Conservation (phyloP, 2,329 filamentous ascomycete genomes). For the Epichloe brachyelytri region DNA sequence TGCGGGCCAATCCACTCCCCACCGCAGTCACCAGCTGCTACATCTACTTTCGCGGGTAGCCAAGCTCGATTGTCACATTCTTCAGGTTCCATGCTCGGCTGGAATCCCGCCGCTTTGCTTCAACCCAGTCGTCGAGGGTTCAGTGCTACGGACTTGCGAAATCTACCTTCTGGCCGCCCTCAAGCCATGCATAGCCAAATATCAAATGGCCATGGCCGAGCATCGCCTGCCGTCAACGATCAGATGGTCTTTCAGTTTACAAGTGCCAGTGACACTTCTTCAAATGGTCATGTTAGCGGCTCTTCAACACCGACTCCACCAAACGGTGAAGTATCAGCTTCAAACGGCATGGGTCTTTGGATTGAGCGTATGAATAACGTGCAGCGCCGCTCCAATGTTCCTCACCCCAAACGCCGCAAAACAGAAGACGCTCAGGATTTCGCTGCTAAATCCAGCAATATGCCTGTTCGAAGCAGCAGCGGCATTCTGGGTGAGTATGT, state of each 20-base stretch:
- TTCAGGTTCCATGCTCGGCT: constrained; percentile 18
- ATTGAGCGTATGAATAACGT: constrained; percentile 69
- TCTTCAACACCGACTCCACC: constrained; percentile 21
- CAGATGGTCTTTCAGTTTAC: constrained; percentile 30
- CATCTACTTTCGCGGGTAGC: constrained; percentile 4
- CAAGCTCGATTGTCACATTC: constrained; percentile 17
- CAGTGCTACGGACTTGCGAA: constrained; percentile 16
- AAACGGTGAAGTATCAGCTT: constrained; percentile 12
- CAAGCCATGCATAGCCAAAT: constrained; percentile 1
- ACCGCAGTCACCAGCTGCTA: background rate
- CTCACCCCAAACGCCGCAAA: constrained; percentile 55
- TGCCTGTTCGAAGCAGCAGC: constrained; percentile 27
- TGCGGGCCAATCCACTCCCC: background rate
- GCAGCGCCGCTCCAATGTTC: constrained; percentile 45
- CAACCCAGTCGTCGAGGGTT: constrained; percentile 23
- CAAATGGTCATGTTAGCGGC: constrained; percentile 19
- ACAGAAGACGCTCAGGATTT: constrained; percentile 31
- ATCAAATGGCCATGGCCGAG: constrained; percentile 8
- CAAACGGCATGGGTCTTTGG: constrained; percentile 41
- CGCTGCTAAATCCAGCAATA: constrained; percentile 22
- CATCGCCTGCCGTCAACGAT: constrained; percentile 10
- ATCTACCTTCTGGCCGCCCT: constrained; percentile 13
- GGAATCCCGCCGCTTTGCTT: constrained; percentile 29
- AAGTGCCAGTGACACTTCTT: constrained; percentile 21
- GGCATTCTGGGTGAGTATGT: constrained; percentile 54